Conservation (phyloP, 305 asterid genomes). For the Solanum hybrid region DNA sequence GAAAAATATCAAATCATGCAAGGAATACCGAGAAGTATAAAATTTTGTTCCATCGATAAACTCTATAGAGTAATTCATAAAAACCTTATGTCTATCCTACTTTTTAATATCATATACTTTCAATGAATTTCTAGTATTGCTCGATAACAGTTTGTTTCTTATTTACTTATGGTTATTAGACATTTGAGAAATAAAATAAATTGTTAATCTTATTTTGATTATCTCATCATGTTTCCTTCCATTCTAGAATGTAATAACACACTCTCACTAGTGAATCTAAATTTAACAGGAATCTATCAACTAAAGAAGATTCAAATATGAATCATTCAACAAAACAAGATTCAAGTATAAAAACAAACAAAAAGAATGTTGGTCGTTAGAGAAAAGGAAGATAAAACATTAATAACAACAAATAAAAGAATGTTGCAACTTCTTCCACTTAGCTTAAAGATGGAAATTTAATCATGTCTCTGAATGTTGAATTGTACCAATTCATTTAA, state of each 20-base stretch:
- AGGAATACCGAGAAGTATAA: background rate
- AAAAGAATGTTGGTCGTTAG: too few relatives aligned
- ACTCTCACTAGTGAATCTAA: background rate
- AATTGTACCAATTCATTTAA: too few relatives aligned
- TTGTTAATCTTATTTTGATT: background rate
- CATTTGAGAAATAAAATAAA: background rate
- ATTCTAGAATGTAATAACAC: background rate
- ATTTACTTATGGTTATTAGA: background rate
- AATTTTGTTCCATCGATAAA: background rate
- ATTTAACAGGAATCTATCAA: background rate
- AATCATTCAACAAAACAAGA: too few relatives aligned
- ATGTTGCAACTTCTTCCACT: too few relatives aligned
- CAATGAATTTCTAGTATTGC: background rate
- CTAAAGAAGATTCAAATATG: too few relatives aligned
- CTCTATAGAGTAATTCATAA: background rate
- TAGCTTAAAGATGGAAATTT: background rate
- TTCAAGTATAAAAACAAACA: too few relatives aligned
- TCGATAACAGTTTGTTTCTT: background rate
- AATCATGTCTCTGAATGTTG: background rate
- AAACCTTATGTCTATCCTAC: background rate
- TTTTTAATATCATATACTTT: background rate
- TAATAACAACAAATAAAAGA: too few relatives aligned
- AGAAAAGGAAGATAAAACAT: too few relatives aligned
- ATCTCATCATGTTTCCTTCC: background rate
- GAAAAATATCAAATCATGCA: background rate